These are phyloP conservation scores for Tephrocybe sp. DNA, from an alignment of 768 basidiomycete species.

Conservation along the genomic window DNA sequence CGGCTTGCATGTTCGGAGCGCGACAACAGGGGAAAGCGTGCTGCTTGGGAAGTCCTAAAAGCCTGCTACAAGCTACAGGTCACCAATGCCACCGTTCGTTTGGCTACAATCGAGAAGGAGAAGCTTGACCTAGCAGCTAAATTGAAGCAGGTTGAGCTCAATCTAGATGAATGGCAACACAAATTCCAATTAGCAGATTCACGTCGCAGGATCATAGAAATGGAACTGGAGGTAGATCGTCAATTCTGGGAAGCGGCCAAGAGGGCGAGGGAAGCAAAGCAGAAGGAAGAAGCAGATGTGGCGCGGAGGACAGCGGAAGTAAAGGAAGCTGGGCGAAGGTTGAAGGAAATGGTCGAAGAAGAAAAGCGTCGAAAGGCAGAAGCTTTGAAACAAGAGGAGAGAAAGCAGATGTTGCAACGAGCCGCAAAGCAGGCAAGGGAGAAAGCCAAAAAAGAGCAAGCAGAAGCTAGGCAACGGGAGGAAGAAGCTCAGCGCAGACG, in stretches of 20 bases:
- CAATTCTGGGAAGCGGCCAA: slow-evolving; percentile 9
- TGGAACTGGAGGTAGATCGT: slow-evolving; percentile 12
- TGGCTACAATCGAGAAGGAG: background rate
- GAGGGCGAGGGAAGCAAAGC: slow-evolving; percentile 2
- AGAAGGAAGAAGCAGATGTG: slow-evolving; percentile 5
- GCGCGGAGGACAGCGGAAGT: slow-evolving; percentile 6
- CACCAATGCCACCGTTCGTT: background rate
- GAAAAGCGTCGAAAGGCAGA: slow-evolving; percentile 8
- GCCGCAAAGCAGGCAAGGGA: no score
- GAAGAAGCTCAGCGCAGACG: slow-evolving; percentile 6
- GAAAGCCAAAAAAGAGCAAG: no score
- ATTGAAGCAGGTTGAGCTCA: background rate
- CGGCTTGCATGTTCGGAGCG: background rate
- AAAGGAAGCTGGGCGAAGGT: slow-evolving; percentile 9
- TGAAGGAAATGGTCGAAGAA: slow-evolving; percentile 4
- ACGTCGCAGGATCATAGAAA: slow-evolving; percentile 15
- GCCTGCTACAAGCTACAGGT: background rate
- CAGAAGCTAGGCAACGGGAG: background rate
- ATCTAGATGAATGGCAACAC: slow-evolving; percentile 9
- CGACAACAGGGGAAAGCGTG: background rate
- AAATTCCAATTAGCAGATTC: slow-evolving; percentile 13
- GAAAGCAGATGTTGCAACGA: no score
- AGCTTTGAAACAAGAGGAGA: background rate
- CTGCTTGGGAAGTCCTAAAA: background rate
- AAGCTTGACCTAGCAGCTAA: background rate